Base-by-base conservation (phyloP, 805 yeast genomes). In the Metschnikowia reukaufii region DNA sequence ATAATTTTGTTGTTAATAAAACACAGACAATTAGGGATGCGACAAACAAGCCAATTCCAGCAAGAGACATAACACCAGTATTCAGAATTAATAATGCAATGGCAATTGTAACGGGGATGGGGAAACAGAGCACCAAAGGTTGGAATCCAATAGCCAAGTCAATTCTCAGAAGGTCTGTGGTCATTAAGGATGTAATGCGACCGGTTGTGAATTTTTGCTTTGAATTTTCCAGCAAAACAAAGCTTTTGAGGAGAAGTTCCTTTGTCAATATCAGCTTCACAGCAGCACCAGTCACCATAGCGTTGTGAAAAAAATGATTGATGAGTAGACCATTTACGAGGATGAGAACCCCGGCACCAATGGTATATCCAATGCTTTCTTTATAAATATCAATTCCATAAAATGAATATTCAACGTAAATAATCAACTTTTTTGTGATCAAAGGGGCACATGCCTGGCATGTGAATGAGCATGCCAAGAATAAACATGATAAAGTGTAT, bases 351-450 rank as follows among this genome's bases (percentile, higher is more conserved):
- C 83, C 76, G 9, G 86, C 73, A 16, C 91, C 96, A 39, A 89
- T 67, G 7, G 91, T 84, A 55, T 79, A 86, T 7, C 94, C 96
- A 16, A 86, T 72, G 48, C 96, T 96, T 35, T 66, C 70, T 29
- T 82, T 84, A 46, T 70, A 66, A 8, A 70, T 62, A 9, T 67
- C 65, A 12, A 74, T 64, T 6, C 79, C 78, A 20, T 63, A 59
- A 7, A 77, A 76, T 42, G 76, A 74, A 39, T 61, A 59, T 52
- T 77, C 81, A n/a, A 87, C 86, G 55, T 79, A 86, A 36, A 70
- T 71, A 50, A 88, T 85, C 48, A 89, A 68, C 31, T 77, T 72
- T 61, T 82, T 79, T 3, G 88, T 80, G 9, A 88, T 62, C 53
- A 88, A 68, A 1, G 96, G 91, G 31, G 83, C 80, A 25, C 82